Percentiles rank a stretch among this genome's conserved stretches.
Conservation (phyloP, 768 basidiomycete species). For the Daedalea quercina region DNA sequence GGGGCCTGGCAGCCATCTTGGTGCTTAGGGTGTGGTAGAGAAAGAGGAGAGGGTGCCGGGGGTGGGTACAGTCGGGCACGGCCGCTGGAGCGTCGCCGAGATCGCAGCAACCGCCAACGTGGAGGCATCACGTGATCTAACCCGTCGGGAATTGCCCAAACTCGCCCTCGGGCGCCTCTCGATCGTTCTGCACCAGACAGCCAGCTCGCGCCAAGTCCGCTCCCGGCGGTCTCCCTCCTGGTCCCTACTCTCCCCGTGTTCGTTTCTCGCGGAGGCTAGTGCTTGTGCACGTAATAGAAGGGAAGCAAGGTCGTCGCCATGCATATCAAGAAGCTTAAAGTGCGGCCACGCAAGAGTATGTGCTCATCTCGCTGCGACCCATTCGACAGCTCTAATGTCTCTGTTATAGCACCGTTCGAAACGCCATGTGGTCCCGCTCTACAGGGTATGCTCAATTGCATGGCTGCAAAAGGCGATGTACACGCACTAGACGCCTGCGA, state of each 20-base stretch:
- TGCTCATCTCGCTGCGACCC: slow-evolving; percentile 1
- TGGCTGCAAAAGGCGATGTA: slow-evolving; percentile 69
- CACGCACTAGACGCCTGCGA: slow-evolving; percentile 49
- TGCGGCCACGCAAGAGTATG: slow-evolving; percentile 69
- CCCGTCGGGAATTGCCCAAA: not conserved
- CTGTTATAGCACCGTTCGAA: not conserved
- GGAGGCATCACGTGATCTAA: slow-evolving; percentile 4
- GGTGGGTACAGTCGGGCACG: not conserved
- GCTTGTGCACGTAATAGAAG: not conserved
- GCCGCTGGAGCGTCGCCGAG: too few species aligned
- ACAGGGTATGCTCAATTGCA: slow-evolving; percentile 77
- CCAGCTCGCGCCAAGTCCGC: not conserved
- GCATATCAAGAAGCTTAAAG: slow-evolving; percentile 76
- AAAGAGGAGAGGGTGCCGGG: slow-evolving; percentile 3
- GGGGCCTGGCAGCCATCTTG: slow-evolving; percentile 16
- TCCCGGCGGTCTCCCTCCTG: not conserved
- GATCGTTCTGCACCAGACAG: too few species aligned
- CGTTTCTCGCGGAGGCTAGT: not conserved
- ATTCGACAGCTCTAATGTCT: too few species aligned
- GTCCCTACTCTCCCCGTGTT: not conserved
- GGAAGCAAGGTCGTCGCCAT: slow-evolving; percentile 11
- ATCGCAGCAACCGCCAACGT: not conserved
- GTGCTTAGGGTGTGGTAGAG: slow-evolving; percentile 2
- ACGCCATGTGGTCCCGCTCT: slow-evolving; percentile 51
- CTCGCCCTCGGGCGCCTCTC: not conserved